A percentile compares a stretch with the other conserved stretches of the same genome.
Conservation (phyloP, 2,329 filamentous ascomycete genomes). For the Venturiaceae sp. region DNA sequence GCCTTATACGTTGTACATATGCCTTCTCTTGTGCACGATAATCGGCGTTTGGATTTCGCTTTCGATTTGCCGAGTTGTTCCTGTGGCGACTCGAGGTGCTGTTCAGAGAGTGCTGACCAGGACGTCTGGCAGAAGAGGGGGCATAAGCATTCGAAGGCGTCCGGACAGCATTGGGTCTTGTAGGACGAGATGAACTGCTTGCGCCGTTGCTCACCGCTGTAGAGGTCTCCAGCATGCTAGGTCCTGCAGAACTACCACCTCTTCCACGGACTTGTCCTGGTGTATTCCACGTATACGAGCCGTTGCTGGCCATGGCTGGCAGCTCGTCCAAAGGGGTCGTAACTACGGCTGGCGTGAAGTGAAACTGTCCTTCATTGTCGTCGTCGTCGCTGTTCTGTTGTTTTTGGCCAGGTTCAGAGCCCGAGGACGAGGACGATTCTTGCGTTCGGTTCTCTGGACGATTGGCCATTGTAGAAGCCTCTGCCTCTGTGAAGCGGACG, state of each 20-base stretch:
- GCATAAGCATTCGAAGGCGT: slow-evolving; percentile 41
- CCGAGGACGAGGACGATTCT: slow-evolving; percentile 1
- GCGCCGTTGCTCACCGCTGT: background rate
- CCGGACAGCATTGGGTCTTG: slow-evolving; percentile 32
- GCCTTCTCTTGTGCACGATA: slow-evolving; percentile 85
- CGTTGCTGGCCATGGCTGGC: slow-evolving; percentile 18
- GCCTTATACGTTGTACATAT: slow-evolving; percentile 84
- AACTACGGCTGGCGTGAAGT: slow-evolving; percentile 27
- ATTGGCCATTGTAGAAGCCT: background rate
- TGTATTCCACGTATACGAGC: slow-evolving; percentile 18
- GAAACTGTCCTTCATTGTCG: slow-evolving; percentile 12
- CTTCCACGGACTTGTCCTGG: slow-evolving; percentile 15
- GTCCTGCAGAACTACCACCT: slow-evolving; percentile 11
- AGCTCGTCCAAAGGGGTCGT: slow-evolving; percentile 23
- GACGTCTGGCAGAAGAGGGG: slow-evolving; percentile 33
- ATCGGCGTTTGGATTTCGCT: slow-evolving; percentile 59
- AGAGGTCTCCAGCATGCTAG: background rate
- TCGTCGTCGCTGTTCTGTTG: slow-evolving; percentile 1
- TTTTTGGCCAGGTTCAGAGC: background rate
- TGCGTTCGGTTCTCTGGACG: background rate
- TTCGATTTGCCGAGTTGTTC: slow-evolving; percentile 46
- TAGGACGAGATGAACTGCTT: slow-evolving; percentile 7
- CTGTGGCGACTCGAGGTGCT: slow-evolving; percentile 39
- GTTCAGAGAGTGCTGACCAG: slow-evolving; percentile 36
- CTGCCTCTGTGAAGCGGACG: background rate